A percentile compares a stretch with the other conserved stretches of the same genome.
Evolutionary conservation across 345 rosid species (phyloP).

Genomic region (Gossypium sturtianum): DNA sequence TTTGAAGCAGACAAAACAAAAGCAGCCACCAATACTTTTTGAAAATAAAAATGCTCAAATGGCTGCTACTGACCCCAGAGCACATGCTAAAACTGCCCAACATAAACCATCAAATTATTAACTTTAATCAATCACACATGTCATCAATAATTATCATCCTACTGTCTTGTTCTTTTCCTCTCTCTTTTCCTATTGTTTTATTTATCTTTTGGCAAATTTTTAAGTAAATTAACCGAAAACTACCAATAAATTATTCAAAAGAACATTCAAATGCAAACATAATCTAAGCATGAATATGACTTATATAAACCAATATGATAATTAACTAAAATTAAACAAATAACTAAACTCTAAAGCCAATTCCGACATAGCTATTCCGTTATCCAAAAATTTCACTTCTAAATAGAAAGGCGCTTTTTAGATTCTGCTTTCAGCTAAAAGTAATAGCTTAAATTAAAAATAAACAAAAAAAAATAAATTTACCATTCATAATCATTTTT

Average conservation of each 20-base stretch:
- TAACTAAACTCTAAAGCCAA: background rate
- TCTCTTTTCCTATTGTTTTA: background rate
- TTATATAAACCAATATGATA: background rate
- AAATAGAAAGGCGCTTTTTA: background rate
- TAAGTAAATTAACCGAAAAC: background rate
- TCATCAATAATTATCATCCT: conserved; percentile 6
- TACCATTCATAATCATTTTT: conserved; percentile 98
- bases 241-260: background rate
- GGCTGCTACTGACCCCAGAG: conserved; percentile 7
- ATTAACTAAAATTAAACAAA: background rate
- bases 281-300: conserved; percentile 3
- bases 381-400: background rate
- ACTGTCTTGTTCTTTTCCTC: conserved; percentile 1
- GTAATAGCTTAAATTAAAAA: background rate
- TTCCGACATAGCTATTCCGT: background rate
- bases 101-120: background rate
- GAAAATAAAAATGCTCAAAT: background rate
- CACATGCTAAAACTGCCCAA: conserved; percentile 6
- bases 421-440: background rate
- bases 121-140: background rate
- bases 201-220: background rate
- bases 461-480: background rate
- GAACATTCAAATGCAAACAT: background rate
- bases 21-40: background rate
- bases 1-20: background rate